Conservation (phyloP, 257 asterid genomes). For the Primulina huaijiensis region DNA sequence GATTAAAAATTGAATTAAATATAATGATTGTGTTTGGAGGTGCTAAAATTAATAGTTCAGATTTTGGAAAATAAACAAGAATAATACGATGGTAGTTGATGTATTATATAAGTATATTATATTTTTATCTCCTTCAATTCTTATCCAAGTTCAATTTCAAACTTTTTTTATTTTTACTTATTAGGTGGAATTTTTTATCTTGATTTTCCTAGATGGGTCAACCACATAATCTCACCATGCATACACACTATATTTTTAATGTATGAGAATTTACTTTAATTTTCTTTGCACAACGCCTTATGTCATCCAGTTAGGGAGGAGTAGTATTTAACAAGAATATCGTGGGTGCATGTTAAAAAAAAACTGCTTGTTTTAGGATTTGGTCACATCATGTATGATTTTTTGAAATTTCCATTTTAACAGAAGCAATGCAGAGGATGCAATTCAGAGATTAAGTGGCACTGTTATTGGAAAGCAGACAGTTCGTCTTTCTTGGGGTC, state of each 20-base stretch:
- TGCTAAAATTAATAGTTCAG: neutral
- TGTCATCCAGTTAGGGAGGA: neutral
- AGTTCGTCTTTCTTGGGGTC: slow-evolving; percentile 85
- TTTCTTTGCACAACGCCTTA: neutral
- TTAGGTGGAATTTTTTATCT: neutral
- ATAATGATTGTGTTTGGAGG: neutral
- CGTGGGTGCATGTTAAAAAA: neutral
- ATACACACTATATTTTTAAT: too few species aligned
- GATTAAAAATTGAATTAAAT: neutral
- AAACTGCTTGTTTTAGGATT: neutral
- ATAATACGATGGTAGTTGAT: too few species aligned
- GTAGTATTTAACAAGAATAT: neutral
- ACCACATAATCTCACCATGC: neutral
- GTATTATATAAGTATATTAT: too few species aligned
- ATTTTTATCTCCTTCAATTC: neutral
- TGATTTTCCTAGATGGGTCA: neutral
- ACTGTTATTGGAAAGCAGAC: slow-evolving; percentile 65
- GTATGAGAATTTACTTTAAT: neutral
- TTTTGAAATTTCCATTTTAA: slow-evolving; percentile 18
- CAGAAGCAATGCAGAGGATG: slow-evolving; percentile 75
- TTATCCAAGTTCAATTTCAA: neutral
- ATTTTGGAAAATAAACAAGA: neutral
- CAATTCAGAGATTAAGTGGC: slow-evolving; percentile 60
- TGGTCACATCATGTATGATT: slow-evolving; percentile 16
- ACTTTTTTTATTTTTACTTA: too few species aligned